phyloP scores from a whole-genome alignment of 192 early-diverging fungal species.

The Linnemannia elongata region DNA sequence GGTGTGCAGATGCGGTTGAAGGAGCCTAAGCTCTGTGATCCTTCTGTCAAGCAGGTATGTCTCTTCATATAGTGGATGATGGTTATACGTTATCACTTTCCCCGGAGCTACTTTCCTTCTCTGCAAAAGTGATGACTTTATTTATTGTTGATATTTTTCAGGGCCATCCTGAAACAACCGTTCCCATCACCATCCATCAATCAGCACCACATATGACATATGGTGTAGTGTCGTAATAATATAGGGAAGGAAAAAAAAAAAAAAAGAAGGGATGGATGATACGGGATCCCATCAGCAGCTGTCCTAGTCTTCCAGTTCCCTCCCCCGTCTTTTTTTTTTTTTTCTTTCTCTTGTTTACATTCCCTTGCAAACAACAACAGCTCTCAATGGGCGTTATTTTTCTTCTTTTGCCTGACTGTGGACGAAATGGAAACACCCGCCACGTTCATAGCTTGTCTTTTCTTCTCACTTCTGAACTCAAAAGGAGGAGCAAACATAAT shows the following conservation, averaged over 20 bases:
- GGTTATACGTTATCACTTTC: neutral
- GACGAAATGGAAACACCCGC: neutral
- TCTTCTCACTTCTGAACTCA: neutral
- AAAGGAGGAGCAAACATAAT: neutral
- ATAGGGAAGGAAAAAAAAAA: neutral
- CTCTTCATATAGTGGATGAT: no score
- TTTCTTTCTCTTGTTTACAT: neutral
- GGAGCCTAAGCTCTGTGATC: conserved; percentile 86
- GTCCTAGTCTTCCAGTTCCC: neutral
- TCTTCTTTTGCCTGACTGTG: neutral
- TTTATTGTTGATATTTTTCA: neutral
- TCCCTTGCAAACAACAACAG: neutral
- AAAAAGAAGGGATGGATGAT: neutral
- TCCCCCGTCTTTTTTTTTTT: neutral
- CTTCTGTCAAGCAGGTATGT: conserved; percentile 85
- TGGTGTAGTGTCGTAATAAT: neutral
- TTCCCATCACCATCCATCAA: neutral
- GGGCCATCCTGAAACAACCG: conserved; percentile 2
- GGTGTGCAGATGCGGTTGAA: conserved; percentile 82
- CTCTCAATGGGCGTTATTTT: neutral
- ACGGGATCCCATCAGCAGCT: neutral
- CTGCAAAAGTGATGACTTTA: neutral
- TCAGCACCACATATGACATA: neutral
- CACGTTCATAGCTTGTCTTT: neutral
- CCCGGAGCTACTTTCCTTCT: neutral